These are phyloP conservation scores for Globisporangium camurandrum DNA, from an alignment of 352 stramenopile species.

Conservation along the genomic window DNA sequence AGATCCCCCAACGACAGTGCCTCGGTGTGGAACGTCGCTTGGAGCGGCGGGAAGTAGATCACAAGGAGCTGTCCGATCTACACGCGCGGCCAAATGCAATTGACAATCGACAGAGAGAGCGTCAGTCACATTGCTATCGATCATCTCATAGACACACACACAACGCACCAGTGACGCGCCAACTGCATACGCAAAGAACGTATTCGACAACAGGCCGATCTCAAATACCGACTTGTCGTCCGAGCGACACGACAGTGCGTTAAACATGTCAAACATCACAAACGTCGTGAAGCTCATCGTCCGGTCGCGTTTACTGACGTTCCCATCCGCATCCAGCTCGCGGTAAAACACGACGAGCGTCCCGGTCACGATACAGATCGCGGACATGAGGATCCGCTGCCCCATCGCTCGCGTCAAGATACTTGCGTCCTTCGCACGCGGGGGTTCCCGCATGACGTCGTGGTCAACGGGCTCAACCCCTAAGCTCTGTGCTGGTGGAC, in stretches of 20 bases:
- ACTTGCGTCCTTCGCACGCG: constrained; percentile 60
- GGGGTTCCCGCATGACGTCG: constrained; percentile 82
- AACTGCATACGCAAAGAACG: constrained; percentile 91
- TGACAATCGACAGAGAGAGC: background rate
- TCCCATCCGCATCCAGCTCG: constrained; percentile 78
- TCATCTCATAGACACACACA: background rate
- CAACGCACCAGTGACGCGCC: constrained; percentile 75
- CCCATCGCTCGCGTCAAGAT: constrained; percentile 79
- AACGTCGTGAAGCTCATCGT: constrained; percentile 99
- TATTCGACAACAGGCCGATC: constrained; percentile 90
- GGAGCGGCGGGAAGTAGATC: constrained; percentile 95
- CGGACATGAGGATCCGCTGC: constrained; percentile 53
- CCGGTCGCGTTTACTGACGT: constrained; percentile 90
- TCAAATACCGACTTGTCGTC: constrained; percentile 92
- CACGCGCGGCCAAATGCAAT: background rate
- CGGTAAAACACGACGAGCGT: constrained; percentile 85
- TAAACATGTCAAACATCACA: constrained; percentile 98
- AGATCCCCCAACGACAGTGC: constrained; percentile 89
- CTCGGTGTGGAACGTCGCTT: constrained; percentile 96
- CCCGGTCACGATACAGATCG: constrained; percentile 67
- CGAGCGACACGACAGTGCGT: constrained; percentile 94
- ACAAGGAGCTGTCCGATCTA: constrained; percentile 92
- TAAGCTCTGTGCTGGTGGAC: constrained; percentile 73
- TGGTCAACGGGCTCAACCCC: constrained; percentile 82
- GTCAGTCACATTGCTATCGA: background rate